Evolutionary conservation across 1,284 basidiomycete genomes (phyloP), one percentile per base, ranked within the genome.

Genomic region (Pterula multifida): DNA sequence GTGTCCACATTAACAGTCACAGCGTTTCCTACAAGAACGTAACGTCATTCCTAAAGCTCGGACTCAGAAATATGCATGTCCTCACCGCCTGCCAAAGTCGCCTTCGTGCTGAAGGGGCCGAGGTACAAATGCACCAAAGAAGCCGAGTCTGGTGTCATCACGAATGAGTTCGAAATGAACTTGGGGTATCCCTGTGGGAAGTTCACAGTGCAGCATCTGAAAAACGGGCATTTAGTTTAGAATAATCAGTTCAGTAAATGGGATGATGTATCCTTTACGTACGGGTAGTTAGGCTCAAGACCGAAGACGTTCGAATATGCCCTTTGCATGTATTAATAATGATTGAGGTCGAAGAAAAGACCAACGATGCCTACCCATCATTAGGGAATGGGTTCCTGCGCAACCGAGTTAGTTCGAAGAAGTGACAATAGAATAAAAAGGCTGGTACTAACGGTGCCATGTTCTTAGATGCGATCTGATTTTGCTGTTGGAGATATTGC

Each of bases 111-210:
- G 60, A 77, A 73, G 2, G 77, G 76, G 2, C 76, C 77, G n/a
- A 79, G 65, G 56, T 78, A 78, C 2, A 76, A 59, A 28, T 79
- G 76, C 11, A 76, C 72, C 2, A 79, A 66, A 0, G 73, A 73
- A 23, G 63, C 59, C 36, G 68, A 59, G 60, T 77, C 72, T 2
- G 73, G 65, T 2, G 74, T 74, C 0, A 66, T 70, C 9, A 78
- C 62, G 60, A 80, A 78, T 1, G 76, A 67, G 56, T 78, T 78
- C n/a, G 72, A 66, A 49, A 76, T 68, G 58, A 80, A 79, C 57
- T 79, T 80, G 1, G 78, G 77, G 70, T 71, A 78, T 35, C 76
- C 76, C 59, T 78, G 77, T 3, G 76, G 76, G 55, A 75, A 73
- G 53, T 79, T 79, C 52, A 79, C 77, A 2, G 76, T 78, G 61